These are phyloP conservation scores for Plasmodium inui DNA, from an alignment of 169 alveolate genomes.

Conservation along the genomic window DNA sequence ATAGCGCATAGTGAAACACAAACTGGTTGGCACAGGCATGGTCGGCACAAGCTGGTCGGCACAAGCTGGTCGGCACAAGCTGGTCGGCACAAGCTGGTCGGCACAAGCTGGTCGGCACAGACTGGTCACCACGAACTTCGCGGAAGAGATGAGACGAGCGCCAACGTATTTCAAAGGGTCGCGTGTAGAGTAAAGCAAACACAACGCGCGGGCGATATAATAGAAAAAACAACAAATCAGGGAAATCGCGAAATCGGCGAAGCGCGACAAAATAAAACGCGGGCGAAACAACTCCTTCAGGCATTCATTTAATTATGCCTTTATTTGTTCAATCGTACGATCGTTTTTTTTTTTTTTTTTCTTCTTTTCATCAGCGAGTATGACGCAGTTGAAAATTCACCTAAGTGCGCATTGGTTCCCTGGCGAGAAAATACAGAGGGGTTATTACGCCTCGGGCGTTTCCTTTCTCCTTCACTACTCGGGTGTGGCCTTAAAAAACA, in stretches of 20 bases:
- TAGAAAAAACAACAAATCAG: neutral
- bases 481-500: neutral
- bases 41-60: no score
- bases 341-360: neutral
- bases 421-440: neutral
- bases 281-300: neutral
- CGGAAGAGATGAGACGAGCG: neutral
- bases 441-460: neutral
- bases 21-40: neutral
- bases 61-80: no score
- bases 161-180: neutral
- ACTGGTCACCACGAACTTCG: neutral
- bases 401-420: neutral
- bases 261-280: neutral
- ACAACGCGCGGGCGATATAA: neutral
- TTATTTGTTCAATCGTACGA: neutral
- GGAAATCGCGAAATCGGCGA: neutral
- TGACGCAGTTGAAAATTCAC: neutral
- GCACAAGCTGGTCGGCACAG: no score
- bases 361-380: no score
- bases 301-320: neutral
- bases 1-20: neutral
- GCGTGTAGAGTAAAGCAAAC: neutral
- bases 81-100: no score
- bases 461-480: neutral